phyloP scores from a whole-genome alignment of 257 asterid species.

The Datura wrightii region DNA sequence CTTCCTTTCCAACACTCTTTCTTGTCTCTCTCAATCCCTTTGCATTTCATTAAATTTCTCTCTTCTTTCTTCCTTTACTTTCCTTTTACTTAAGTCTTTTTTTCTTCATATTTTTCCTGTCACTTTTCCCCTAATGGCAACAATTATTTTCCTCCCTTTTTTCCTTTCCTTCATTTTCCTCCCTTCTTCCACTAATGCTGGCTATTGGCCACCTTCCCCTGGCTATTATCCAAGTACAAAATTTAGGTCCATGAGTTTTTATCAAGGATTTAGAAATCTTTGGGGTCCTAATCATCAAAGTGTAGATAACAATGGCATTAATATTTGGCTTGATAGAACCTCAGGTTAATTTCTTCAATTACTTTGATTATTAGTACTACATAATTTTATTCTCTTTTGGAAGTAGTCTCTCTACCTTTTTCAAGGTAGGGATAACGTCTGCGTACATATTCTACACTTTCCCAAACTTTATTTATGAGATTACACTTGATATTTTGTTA shows the following conservation, averaged over 20 bases:
- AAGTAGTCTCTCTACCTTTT: too few species aligned
- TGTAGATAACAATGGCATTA: slow-evolving; percentile 62
- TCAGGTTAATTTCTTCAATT: slow-evolving; percentile 55
- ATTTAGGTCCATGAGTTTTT: slow-evolving; percentile 63
- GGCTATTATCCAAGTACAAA: slow-evolving; percentile 79
- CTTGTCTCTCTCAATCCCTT: slow-evolving; percentile 33
- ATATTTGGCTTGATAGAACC: slow-evolving; percentile 81
- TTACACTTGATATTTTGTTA: too few species aligned
- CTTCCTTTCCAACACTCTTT: slow-evolving; percentile 46
- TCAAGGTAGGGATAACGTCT: too few species aligned
- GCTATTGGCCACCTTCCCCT: slow-evolving; percentile 75
- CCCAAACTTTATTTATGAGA: too few species aligned
- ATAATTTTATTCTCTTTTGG: too few species aligned
- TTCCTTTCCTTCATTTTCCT: slow-evolving; percentile 33
- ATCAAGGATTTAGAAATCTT: slow-evolving; percentile 63
- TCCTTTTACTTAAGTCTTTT: neutral
- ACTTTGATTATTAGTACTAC: neutral
- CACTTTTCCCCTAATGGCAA: slow-evolving; percentile 8
- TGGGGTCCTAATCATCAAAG: slow-evolving; percentile 85
- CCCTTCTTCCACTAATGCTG: slow-evolving; percentile 48
- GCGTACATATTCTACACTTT: neutral
- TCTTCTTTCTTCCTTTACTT: too few species aligned
- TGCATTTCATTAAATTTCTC: neutral
- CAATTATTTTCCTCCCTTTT: slow-evolving; percentile 38
- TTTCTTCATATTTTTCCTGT: neutral